Conservation (phyloP, 1,139 yeast species). For the Citeromyces hawaiiensis region DNA sequence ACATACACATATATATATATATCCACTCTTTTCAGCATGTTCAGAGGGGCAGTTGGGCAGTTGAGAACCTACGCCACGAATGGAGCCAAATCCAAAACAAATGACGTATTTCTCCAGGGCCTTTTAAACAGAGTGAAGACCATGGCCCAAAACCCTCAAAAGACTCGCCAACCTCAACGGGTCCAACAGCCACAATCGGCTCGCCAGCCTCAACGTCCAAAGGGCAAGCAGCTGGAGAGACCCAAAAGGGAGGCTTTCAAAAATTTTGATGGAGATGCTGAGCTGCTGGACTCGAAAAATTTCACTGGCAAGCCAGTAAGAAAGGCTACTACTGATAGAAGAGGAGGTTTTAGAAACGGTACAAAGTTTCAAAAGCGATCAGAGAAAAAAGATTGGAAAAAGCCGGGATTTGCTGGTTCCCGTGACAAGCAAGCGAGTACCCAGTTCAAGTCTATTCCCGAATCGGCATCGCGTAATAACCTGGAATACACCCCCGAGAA, state of each 20-base stretch:
- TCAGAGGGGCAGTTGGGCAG: neutral
- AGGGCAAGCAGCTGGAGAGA: neutral
- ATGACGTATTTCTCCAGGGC: neutral
- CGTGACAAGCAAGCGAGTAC: neutral
- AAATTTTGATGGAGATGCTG: neutral
- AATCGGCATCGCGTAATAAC: neutral
- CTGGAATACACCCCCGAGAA: conserved; percentile 1
- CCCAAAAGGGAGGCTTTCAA: neutral
- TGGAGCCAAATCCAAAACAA: neutral
- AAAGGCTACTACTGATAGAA: neutral
- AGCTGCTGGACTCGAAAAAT: neutral
- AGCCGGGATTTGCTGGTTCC: neutral
- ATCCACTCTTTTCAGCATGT: neutral
- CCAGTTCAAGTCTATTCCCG: neutral
- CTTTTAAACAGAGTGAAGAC: neutral
- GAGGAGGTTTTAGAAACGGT: neutral
- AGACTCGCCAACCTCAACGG: neutral
- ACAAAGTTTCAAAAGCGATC: neutral
- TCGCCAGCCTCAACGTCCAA: neutral
- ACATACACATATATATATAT: too few relatives aligned
- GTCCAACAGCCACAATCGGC: neutral
- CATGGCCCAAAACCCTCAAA: neutral
- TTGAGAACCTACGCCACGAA: neutral
- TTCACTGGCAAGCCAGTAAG: neutral
- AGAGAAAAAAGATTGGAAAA: neutral